phyloP scores from a whole-genome alignment of 306 rosid species.

The Castanopsis chinensis region DNA sequence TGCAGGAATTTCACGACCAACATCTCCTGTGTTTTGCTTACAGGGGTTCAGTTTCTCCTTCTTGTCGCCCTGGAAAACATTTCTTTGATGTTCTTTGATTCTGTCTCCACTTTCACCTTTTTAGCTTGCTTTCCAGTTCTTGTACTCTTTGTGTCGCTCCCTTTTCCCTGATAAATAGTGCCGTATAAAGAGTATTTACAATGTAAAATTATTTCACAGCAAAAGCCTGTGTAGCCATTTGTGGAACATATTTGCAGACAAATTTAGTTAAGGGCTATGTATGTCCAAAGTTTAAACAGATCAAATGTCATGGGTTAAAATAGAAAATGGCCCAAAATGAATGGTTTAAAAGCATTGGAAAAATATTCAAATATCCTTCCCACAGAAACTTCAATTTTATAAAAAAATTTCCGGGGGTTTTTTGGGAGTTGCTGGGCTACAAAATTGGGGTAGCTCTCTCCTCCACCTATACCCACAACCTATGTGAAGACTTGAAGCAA shows the following conservation, averaged over 20 bases:
- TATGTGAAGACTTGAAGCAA: not conserved
- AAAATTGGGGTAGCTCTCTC: too few species aligned
- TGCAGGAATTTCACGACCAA: not conserved
- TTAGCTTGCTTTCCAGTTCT: constrained; percentile 61
- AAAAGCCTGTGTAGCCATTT: not conserved
- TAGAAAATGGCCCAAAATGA: too few species aligned
- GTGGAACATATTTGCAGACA: too few species aligned
- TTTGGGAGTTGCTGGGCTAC: too few species aligned
- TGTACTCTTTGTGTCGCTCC: constrained; percentile 37
- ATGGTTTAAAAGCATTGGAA: too few species aligned
- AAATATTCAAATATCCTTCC: too few species aligned
- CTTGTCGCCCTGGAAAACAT: constrained; percentile 76
- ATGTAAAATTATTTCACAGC: not conserved
- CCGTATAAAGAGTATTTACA: constrained; percentile 5
- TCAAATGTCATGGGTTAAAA: too few species aligned
- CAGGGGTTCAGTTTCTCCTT: constrained; percentile 43
- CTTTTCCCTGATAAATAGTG: constrained; percentile 44
- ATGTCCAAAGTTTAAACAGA: not conserved
- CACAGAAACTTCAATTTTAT: too few species aligned
- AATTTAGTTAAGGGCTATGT: too few species aligned
- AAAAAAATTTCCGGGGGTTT: too few species aligned
- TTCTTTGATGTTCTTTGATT: constrained; percentile 70
- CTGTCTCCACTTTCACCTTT: constrained; percentile 71
- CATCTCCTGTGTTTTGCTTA: not conserved
- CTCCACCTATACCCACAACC: too few species aligned